A percentile compares a stretch with the other conserved stretches of the same genome.
Conservation (phyloP, 306 rosid species). For the Leucaena leucocephala region DNA sequence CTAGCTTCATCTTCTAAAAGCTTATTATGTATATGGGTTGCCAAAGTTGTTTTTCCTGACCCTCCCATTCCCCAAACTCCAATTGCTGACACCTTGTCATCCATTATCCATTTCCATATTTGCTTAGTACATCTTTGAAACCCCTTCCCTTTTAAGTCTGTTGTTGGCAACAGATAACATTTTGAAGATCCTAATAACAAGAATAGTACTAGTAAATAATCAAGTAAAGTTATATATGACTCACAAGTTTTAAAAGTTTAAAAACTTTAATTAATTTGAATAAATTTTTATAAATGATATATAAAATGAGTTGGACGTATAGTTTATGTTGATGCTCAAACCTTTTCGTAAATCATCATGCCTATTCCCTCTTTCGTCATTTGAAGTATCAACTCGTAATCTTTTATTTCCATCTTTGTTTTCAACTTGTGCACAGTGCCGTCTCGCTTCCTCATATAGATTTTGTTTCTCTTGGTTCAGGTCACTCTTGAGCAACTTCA, state of each 20-base stretch:
- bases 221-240: not conserved
- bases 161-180: not conserved
- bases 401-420: not conserved
- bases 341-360: too few relatives aligned
- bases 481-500: not conserved
- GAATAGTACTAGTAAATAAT: too few relatives aligned
- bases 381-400: not conserved
- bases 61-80: constrained; percentile 48
- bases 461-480: not conserved
- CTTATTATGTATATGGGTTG: not conserved
- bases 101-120: not conserved
- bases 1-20: not conserved
- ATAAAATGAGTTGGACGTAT: too few relatives aligned
- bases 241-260: too few relatives aligned
- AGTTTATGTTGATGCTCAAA: too few relatives aligned
- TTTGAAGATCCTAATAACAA: not conserved
- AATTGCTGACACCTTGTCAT: not conserved
- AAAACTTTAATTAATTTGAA: too few relatives aligned
- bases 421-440: not conserved
- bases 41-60: not conserved
- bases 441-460: not conserved
- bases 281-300: too few relatives aligned
- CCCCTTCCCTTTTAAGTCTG: not conserved
- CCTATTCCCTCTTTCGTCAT: too few relatives aligned
- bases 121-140: not conserved